Conservation (phyloP, 192 early-diverging fungal genomes). For the Podila minutissima region DNA sequence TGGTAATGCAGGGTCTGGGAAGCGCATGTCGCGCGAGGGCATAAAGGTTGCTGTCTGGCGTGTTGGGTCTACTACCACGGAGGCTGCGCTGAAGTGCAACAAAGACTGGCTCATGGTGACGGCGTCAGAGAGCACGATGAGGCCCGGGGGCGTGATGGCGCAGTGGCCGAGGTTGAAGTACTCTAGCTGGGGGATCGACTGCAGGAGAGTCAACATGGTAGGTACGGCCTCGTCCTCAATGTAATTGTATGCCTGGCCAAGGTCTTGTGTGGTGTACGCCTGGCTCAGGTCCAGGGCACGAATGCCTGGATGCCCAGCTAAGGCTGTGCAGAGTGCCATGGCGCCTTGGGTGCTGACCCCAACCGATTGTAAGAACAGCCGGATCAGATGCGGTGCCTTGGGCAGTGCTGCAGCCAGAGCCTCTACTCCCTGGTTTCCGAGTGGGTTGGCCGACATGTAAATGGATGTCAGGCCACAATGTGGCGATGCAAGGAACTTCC, state of each 20-base stretch:
- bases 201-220: background rate
- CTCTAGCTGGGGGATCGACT: constrained; percentile 2
- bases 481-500: constrained; percentile 5
- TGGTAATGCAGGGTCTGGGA: background rate
- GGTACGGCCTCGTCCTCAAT: background rate
- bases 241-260: constrained; percentile 9
- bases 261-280: background rate
- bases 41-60: background rate
- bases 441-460: constrained; percentile 10
- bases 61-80: constrained; percentile 6
- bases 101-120: background rate
- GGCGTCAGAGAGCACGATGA: background rate
- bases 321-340: background rate
- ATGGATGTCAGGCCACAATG: constrained; percentile 11
- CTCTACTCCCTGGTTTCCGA: constrained; percentile 10
- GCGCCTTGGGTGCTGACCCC: constrained; percentile 10
- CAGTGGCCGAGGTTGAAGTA: constrained; percentile 1
- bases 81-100: background rate
- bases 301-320: constrained; percentile 7
- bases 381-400: background rate
- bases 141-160: background rate
- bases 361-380: constrained; percentile 9
- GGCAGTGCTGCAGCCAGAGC: constrained; percentile 7
- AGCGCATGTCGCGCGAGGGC: background rate
- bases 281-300: background rate